Evolutionary conservation across 192 early-diverging fungal genomes (phyloP).

Genomic region (Funneliformis geosporum): DNA sequence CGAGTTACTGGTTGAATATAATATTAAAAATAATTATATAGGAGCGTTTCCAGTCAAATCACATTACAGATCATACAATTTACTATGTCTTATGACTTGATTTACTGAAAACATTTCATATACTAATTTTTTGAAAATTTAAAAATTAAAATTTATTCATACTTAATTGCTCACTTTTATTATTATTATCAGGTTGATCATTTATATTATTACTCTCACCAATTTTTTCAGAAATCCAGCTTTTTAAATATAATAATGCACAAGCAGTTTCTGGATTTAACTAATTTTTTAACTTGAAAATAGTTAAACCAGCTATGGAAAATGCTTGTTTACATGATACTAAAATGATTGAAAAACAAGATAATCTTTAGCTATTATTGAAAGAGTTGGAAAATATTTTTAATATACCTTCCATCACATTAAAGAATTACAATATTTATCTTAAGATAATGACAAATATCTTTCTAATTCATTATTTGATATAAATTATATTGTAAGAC

Average conservation of each 20-base stretch:
- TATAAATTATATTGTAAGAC: background rate
- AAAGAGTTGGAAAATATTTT: constrained; percentile 5
- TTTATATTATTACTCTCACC: background rate
- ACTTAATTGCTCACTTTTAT: background rate
- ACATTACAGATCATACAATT: too few relatives aligned
- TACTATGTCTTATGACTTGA: too few relatives aligned
- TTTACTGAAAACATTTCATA: too few relatives aligned
- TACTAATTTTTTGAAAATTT: too few relatives aligned
- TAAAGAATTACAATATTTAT: background rate
- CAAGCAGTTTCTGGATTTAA: background rate
- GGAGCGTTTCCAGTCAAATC: too few relatives aligned
- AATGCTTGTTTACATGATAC: constrained; percentile 5
- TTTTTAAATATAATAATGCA: background rate
- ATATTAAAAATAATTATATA: too few relatives aligned
- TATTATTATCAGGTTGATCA: background rate
- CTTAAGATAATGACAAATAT: constrained; percentile 3
- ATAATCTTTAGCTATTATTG: background rate
- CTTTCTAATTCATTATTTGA: background rate
- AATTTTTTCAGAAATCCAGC: constrained; percentile 1
- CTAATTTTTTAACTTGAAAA: background rate
- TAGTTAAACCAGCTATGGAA: background rate
- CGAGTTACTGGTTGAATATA: too few relatives aligned
- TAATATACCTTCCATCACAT: background rate
- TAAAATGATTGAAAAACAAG: background rate
- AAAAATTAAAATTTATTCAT: too few relatives aligned